A percentile compares a stretch with the other conserved stretches of the same genome.
These are phyloP conservation scores for Picea sitchensis DNA, from an alignment of 75 land plant species.

Conservation along the genomic window DNA sequence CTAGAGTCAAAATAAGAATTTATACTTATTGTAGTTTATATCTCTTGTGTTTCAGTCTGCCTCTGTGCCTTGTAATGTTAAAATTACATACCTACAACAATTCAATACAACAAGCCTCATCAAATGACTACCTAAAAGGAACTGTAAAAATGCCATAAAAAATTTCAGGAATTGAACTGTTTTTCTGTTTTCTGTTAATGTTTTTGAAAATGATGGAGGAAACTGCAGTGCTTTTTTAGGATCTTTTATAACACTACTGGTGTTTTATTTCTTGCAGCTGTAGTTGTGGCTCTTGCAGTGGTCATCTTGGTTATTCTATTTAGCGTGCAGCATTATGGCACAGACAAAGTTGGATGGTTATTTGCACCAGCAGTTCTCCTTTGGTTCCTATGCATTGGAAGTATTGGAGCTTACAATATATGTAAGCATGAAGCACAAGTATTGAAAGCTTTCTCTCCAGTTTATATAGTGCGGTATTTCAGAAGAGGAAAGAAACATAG, in stretches of 20 bases:
- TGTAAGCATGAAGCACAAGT: conserved; percentile 54
- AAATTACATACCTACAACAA: neutral
- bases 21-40: neutral
- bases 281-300: conserved; percentile 67
- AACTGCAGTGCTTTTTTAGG: neutral
- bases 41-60: neutral
- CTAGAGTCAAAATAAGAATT: neutral
- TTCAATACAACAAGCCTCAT: neutral
- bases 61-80: neutral
- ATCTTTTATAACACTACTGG: neutral
- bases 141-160: neutral
- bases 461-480: conserved; percentile 57
- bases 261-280: conserved; percentile 31
- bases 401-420: conserved; percentile 73
- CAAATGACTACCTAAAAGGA: conserved; percentile 3
- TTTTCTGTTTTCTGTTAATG: no score
- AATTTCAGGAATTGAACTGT: no score
- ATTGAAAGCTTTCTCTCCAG: conserved; percentile 70
- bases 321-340: conserved; percentile 83
- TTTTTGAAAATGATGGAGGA: no score
- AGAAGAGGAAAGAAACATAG: conserved; percentile 37
- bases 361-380: conserved; percentile 85
- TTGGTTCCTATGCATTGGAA: conserved; percentile 79
- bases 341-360: conserved; percentile 81
- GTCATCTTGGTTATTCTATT: conserved; percentile 68